Conservation (phyloP, 2,329 filamentous ascomycete species). For the Alternaria viburni region DNA sequence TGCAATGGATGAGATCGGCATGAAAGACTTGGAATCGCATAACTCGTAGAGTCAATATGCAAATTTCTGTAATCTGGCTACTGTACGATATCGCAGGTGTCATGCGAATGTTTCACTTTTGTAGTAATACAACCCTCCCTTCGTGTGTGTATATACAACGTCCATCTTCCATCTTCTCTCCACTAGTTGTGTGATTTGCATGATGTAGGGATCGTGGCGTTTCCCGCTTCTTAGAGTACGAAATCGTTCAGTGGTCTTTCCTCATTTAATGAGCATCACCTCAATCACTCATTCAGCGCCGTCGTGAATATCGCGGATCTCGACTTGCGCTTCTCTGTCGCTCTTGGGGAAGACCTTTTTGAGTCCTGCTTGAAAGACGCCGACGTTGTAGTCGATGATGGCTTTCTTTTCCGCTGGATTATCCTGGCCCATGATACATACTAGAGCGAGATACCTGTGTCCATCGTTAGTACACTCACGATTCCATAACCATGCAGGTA, state of each 20-base stretch:
- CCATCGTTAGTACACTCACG: conserved; percentile 7
- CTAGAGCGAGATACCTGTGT: conserved; percentile 74
- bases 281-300: conserved; percentile 8
- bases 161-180: background rate
- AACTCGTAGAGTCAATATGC: background rate
- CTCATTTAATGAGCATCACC: background rate
- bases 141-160: background rate
- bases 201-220: background rate
- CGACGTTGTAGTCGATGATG: conserved; percentile 85
- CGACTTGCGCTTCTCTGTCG: conserved; percentile 35
- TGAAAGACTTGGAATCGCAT: background rate
- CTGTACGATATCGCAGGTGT: background rate
- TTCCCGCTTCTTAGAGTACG: background rate
- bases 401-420: conserved; percentile 84
- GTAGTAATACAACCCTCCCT: background rate
- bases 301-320: conserved; percentile 31
- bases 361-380: conserved; percentile 79
- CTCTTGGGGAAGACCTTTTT: conserved; percentile 73
- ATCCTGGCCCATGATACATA: conserved; percentile 84
- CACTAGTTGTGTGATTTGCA: background rate
- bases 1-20: background rate
- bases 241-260: background rate
- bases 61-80: background rate
- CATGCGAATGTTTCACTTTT: background rate
- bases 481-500: background rate